Evolutionary conservation across 2,329 filamentous ascomycete species (phyloP).

Genomic region (Teratosphaeria viscida): DNA sequence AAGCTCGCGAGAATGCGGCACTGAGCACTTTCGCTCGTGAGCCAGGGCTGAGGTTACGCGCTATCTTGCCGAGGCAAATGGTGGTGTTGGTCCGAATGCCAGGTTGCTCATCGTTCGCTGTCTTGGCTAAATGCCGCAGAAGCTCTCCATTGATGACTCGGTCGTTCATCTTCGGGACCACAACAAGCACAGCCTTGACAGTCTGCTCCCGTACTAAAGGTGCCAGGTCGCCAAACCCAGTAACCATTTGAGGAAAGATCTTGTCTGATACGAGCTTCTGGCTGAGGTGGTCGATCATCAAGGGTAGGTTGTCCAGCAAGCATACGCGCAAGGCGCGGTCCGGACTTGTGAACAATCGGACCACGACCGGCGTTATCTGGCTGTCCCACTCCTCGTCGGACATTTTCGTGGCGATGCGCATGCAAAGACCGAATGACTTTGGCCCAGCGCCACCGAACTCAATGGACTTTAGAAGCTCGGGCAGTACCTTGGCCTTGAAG

Average conservation of each 20-base stretch:
- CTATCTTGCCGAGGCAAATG: constrained; percentile 93
- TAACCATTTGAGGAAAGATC: constrained; percentile 93
- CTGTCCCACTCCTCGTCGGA: constrained; percentile 81
- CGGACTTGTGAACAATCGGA: constrained; percentile 80
- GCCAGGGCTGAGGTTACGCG: constrained; percentile 66
- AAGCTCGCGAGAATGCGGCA: constrained; percentile 79
- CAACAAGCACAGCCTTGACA: constrained; percentile 79
- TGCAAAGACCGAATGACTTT: constrained; percentile 75
- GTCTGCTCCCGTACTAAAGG: constrained; percentile 92
- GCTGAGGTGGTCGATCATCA: constrained; percentile 83
- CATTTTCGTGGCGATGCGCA: constrained; percentile 84
- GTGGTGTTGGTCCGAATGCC: constrained; percentile 97
- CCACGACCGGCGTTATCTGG: constrained; percentile 72
- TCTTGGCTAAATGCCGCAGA: constrained; percentile 82
- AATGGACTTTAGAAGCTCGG: constrained; percentile 94
- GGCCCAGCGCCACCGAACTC: constrained; percentile 94
- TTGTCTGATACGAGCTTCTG: constrained; percentile 90
- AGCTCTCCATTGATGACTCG: constrained; percentile 89
- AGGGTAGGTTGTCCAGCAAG: constrained; percentile 73
- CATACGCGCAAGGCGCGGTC: constrained; percentile 88
- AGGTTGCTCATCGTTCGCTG: constrained; percentile 92
- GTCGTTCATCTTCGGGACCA: constrained; percentile 84
- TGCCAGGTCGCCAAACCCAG: constrained; percentile 84
- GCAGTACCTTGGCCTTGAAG: constrained; percentile 93
- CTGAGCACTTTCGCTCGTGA: constrained; percentile 82